Base-by-base conservation (phyloP, 208 protist genomes). In the Histomonas meleagridis region DNA sequence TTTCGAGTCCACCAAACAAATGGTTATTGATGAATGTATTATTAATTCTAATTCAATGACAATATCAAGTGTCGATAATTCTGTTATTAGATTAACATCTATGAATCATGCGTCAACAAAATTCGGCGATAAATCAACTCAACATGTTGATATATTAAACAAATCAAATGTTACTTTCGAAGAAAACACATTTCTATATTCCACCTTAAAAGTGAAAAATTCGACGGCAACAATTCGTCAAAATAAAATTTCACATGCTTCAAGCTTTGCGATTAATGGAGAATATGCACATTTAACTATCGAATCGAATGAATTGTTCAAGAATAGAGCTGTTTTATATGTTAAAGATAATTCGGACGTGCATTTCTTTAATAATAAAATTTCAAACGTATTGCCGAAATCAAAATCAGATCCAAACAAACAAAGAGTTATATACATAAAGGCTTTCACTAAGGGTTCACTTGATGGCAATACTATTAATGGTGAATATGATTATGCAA, bases 401-500 rank as follows among this genome's bases (percentile, higher is more conserved):
- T 40, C 32, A 46, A 55, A 38, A 7, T 26, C 21, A 0, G 76
- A 43, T 55, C 14, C 23, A 55, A 40, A 65, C 23, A 65, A 65
- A n/a, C n/a, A 38, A 12, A 86, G 55, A 38, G 76, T 46, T 0
- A 51, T 86, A 38, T 23, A 86, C 46, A 49, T 86, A n/a, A 51
- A 55, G 16, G 21, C 43, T 18, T 86, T 86, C 26, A 55, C 76
- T 23, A 23, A 43, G 38, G 76, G 76, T 38, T 32, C 35, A 32
- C 51, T 86, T 49, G 76, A 86, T 57, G 76, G 76, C 32, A 86
- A 86, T 48, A 51, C 55, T 3, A 55, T 86, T 38, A 53, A 18
- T 23, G 76, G 76, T 57, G 76, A 86, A 10, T 86, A 86, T 49
- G 76, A 86, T 35, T 86, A 86, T 49, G 76, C 76, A 18, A 55